These are phyloP conservation scores for Penicilliopsis zonata DNA, from an alignment of 495 filamentous ascomycete genomes.

Conservation along the genomic window DNA sequence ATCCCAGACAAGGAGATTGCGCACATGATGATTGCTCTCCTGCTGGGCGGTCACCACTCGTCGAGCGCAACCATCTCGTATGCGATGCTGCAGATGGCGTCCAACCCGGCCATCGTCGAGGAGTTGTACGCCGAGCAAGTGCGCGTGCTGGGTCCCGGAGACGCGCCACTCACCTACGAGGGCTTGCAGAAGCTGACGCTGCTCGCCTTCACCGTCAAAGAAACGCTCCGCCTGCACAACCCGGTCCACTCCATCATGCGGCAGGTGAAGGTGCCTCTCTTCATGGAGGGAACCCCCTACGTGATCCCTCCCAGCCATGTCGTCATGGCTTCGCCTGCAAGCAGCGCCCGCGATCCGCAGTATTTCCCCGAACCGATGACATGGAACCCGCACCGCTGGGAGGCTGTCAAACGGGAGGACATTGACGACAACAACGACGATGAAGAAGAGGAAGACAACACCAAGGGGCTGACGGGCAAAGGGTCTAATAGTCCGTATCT, in stretches of 20 bases:
- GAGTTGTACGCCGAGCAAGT: constrained; percentile 68
- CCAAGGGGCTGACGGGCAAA: constrained; percentile 69
- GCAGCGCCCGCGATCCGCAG: constrained; percentile 51
- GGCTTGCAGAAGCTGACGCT: constrained; percentile 58
- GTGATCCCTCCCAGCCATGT: constrained; percentile 64
- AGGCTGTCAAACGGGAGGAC: constrained; percentile 27
- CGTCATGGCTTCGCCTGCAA: constrained; percentile 72
- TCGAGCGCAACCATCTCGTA: constrained; percentile 70
- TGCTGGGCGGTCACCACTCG: constrained; percentile 86
- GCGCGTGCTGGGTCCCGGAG: constrained; percentile 44
- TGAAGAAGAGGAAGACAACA: constrained; percentile 48
- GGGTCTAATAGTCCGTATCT: constrained; percentile 80
- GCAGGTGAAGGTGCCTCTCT: constrained; percentile 69
- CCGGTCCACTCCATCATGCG: constrained; percentile 82
- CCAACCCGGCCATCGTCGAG: constrained; percentile 58
- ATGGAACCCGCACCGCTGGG: constrained; percentile 91
- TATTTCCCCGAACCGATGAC: constrained; percentile 70
- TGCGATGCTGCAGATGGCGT: constrained; percentile 70
- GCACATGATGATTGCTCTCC: constrained; percentile 83
- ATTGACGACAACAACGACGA: constrained; percentile 35
- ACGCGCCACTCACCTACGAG: constrained; percentile 53
- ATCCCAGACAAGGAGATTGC: constrained; percentile 74
- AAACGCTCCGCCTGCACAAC: constrained; percentile 68
- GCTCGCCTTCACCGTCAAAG: constrained; percentile 60
- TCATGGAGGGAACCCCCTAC: constrained; percentile 65